Evolutionary conservation across 2,329 filamentous ascomycete genomes (phyloP).

Genomic region (Microsporum audouinii): DNA sequence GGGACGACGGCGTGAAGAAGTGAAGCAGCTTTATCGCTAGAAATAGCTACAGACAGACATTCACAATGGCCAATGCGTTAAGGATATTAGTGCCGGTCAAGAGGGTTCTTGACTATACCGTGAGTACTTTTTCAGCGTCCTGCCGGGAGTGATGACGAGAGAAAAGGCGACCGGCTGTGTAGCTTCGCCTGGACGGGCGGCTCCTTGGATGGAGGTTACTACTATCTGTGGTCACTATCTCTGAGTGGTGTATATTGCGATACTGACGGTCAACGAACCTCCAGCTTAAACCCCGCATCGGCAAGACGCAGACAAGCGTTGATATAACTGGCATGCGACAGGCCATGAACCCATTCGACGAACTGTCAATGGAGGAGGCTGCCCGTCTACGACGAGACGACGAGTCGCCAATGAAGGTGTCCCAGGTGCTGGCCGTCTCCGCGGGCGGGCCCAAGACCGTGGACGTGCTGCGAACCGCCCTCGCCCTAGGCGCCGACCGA

Average conservation of each 20-base stretch:
- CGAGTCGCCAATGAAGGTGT: conserved; percentile 63
- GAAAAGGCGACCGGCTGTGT: too few relatives aligned
- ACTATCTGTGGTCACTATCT: too few relatives aligned
- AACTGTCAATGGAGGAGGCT: conserved; percentile 93
- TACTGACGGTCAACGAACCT: too few relatives aligned
- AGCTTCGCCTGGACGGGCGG: background rate
- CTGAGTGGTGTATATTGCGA: too few relatives aligned
- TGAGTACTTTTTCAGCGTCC: background rate
- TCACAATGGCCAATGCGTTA: conserved; percentile 40
- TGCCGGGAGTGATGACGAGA: background rate
- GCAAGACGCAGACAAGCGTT: conserved; percentile 67
- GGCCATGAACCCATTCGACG: conserved; percentile 98
- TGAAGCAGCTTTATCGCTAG: background rate
- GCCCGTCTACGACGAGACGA: conserved; percentile 78
- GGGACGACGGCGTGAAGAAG: background rate
- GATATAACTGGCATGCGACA: conserved; percentile 91
- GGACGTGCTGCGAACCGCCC: conserved; percentile 85
- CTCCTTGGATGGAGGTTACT: background rate
- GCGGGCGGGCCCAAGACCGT: conserved; percentile 78
- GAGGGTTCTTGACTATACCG: conserved; percentile 61
- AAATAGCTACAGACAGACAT: background rate
- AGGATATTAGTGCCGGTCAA: conserved; percentile 72
- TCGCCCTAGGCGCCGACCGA: conserved; percentile 97
- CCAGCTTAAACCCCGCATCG: conserved; percentile 56
- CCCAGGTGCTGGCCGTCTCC: conserved; percentile 82